Evolutionary conservation across 495 filamentous ascomycete species (phyloP).

Genomic region (Tuber calosporum): DNA sequence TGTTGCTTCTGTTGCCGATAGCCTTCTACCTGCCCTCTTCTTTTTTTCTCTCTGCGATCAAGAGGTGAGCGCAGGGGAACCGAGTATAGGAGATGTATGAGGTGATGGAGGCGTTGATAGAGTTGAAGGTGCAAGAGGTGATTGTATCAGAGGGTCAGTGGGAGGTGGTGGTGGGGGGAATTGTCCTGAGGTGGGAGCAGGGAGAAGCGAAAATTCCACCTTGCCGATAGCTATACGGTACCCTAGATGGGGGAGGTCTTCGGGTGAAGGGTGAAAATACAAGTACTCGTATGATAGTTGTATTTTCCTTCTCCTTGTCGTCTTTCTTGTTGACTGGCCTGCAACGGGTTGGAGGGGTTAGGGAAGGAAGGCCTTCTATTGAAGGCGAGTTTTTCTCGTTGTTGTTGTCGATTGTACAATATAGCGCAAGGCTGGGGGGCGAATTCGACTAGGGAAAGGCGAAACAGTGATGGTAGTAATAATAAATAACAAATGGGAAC

Average conservation of each 20-base stretch:
- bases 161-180: slow-evolving; percentile 25
- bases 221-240: slow-evolving; percentile 26
- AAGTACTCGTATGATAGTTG: too few relatives aligned
- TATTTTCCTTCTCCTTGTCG: slow-evolving; percentile 5
- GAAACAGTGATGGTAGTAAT: background rate
- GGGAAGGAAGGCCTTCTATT: background rate
- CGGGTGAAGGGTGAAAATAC: background rate
- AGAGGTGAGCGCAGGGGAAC: slow-evolving; percentile 9
- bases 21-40: slow-evolving; percentile 9
- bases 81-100: background rate
- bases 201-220: slow-evolving; percentile 20
- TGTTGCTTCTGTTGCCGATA: background rate
- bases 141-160: slow-evolving; percentile 16
- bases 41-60: slow-evolving; percentile 8
- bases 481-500: background rate
- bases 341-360: background rate
- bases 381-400: background rate
- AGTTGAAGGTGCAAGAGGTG: slow-evolving; percentile 17
- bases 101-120: background rate
- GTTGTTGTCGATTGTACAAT: background rate
- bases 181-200: slow-evolving; percentile 16
- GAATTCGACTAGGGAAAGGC: background rate
- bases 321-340: background rate
- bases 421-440: background rate
- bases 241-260: background rate